Percentiles rank a stretch among this genome's conserved stretches.
Evolutionary conservation across 352 stramenopile genomes (phyloP).

Genomic region (Thraustotheca clavata): DNA sequence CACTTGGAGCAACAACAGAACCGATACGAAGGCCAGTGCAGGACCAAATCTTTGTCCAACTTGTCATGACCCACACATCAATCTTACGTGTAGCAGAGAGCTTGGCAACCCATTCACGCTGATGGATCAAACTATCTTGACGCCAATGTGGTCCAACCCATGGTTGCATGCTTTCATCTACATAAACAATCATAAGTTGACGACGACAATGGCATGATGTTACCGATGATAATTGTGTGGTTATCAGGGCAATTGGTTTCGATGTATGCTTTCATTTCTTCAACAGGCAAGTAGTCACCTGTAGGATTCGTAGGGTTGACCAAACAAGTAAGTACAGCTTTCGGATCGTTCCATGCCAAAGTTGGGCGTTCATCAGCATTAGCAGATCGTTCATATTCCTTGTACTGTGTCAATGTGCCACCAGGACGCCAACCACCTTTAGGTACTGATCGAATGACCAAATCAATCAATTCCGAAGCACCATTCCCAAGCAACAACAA

Average conservation of each 20-base stretch:
- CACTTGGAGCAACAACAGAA: conserved; percentile 76
- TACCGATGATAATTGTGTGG: conserved; percentile 82
- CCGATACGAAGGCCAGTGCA: conserved; percentile 84
- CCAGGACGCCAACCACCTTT: conserved; percentile 61
- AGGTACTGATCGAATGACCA: conserved; percentile 79
- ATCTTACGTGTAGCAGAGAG: conserved; percentile 69
- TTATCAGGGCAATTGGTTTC: conserved; percentile 70
- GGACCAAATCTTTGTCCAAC: conserved; percentile 90
- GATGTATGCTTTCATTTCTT: conserved; percentile 83
- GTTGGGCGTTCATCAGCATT: conserved; percentile 72
- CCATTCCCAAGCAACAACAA: conserved; percentile 78
- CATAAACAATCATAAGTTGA: not conserved
- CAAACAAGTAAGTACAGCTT: conserved; percentile 71
- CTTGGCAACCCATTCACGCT: conserved; percentile 71
- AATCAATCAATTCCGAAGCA: conserved; percentile 77
- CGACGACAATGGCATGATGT: not conserved
- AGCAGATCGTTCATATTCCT: conserved; percentile 82
- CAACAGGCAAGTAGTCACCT: conserved; percentile 78
- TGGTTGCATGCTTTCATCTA: conserved; percentile 88
- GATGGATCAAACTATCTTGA: conserved; percentile 76
- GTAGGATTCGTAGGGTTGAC: conserved; percentile 88
- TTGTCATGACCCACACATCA: conserved; percentile 89
- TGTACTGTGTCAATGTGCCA: conserved; percentile 74
- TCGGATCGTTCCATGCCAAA: conserved; percentile 60
- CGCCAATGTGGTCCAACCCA: conserved; percentile 82